phyloP scores from a whole-genome alignment of 2,329 filamentous ascomycete species.

The Sarocladiaceae sp. region DNA sequence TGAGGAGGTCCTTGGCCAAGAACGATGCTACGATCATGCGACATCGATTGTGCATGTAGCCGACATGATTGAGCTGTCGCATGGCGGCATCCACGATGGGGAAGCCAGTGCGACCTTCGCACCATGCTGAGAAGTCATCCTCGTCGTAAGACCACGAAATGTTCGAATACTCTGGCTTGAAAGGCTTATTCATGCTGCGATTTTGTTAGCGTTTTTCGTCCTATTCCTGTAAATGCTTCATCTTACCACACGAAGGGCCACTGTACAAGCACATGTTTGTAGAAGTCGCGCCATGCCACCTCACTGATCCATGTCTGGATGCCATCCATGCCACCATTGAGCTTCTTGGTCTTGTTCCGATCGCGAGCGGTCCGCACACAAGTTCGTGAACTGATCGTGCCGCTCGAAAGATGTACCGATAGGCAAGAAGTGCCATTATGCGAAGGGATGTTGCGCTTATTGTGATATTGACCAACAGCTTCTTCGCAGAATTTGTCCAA shows the following conservation, averaged over 20 bases:
- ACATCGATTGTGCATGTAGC: constrained; percentile 80
- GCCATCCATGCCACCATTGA: constrained; percentile 61
- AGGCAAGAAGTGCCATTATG: constrained; percentile 58
- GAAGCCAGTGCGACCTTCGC: constrained; percentile 66
- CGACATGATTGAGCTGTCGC: constrained; percentile 63
- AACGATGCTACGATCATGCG: constrained; percentile 83
- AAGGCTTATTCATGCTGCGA: constrained; percentile 51
- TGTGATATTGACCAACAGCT: constrained; percentile 54
- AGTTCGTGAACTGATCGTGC: constrained; percentile 62
- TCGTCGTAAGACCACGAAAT: constrained; percentile 75
- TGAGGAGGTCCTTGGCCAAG: constrained; percentile 68
- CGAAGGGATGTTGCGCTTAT: constrained; percentile 59
- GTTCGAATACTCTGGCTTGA: constrained; percentile 77
- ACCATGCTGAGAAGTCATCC: constrained; percentile 67
- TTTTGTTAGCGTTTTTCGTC: not conserved
- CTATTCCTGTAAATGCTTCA: not conserved
- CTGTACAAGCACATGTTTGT: constrained; percentile 75
- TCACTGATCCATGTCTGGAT: constrained; percentile 73
- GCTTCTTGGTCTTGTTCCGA: constrained; percentile 54
- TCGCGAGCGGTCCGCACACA: constrained; percentile 58
- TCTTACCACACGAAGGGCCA: constrained; percentile 76
- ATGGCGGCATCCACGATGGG: constrained; percentile 84
- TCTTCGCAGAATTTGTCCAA: constrained; percentile 63
- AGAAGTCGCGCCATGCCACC: constrained; percentile 82
- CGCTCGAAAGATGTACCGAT: constrained; percentile 65